Evolutionary conservation across 805 yeast species (phyloP), one percentile per base, ranked within the genome.

Genomic region (Hermanozyma aechmeae): DNA sequence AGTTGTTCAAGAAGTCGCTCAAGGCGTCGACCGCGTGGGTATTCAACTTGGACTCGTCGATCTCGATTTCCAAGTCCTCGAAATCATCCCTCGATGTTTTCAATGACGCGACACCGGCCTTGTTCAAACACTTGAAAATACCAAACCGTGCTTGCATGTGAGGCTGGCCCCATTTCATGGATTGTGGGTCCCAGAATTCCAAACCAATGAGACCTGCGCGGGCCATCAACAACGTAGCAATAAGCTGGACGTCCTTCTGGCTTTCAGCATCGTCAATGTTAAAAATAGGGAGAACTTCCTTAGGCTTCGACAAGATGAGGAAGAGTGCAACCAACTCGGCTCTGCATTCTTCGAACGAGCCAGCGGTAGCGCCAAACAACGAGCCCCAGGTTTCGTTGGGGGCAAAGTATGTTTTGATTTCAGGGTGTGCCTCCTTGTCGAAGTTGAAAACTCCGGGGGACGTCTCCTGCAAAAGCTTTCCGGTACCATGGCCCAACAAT

Each of bases 141-240:
- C 92, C 83, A 56, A 70, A 85, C 53, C 96, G 68, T 3, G 95
- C 95, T 59, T 84, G 94, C 85, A 84, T 83, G 52, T 85, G 96
- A 10, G 96, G 77, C 59, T 85, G 96, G 17, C 95, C 95, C 95
- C 95, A 85, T 56, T 83, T 84, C 34, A 64, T 60, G 16, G 83
- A 68, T 25, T 56, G 56, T 23, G 95, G 95, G 53, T 85, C 94
- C 85, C 93, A 85, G 51, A 69, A 82, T 53, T 85, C 94, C 48
- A 85, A 65, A 6, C 82, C 89, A 20, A 80, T 47, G 28, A 85
- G 61, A 34, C 95, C 96, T 5, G 95, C 95, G 43, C 95, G 69
- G 15, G 85, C 80, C 96, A 85, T 85, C 39, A 73, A 76, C 39
- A 84, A 58, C 41, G 76, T 81, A 11, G 87, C 82, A 24, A 80